Conservation (phyloP, 2,329 filamentous ascomycete species). For the Clonostachys solani region DNA sequence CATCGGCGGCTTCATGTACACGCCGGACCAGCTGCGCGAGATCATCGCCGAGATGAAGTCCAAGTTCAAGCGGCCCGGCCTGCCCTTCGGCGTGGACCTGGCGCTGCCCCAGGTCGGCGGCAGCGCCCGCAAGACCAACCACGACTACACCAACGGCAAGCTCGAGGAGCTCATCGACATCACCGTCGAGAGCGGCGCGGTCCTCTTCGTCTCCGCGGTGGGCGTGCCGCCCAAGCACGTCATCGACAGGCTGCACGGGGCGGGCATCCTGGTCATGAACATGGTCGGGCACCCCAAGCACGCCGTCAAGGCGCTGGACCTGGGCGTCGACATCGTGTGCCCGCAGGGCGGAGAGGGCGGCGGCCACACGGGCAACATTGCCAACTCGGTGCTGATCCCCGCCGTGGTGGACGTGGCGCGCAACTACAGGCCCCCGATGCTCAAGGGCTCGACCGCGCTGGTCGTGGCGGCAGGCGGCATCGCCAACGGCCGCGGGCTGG, state of each 20-base stretch:
- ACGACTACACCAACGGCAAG: constrained; percentile 90
- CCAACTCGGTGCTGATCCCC: constrained; percentile 82
- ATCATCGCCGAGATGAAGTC: constrained; percentile 87
- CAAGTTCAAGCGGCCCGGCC: constrained; percentile 57
- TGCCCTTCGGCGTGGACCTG: constrained; percentile 89
- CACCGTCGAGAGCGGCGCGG: constrained; percentile 77
- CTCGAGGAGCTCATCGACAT: constrained; percentile 86
- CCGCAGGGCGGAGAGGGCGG: constrained; percentile 92
- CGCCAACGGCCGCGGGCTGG: constrained; percentile 75
- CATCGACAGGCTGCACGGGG: constrained; percentile 72
- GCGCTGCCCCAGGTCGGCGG: constrained; percentile 87
- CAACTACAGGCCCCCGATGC: constrained; percentile 62
- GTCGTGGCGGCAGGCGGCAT: constrained; percentile 91
- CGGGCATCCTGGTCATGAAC: constrained; percentile 87
- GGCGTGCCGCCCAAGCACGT: constrained; percentile 75
- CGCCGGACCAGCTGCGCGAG: constrained; percentile 66
- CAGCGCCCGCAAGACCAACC: constrained; percentile 81
- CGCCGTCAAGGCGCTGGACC: constrained; percentile 80
- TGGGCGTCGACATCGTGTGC: constrained; percentile 87
- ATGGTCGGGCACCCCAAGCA: constrained; percentile 95
- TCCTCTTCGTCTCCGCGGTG: constrained; percentile 82
- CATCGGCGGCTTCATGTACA: constrained; percentile 69
- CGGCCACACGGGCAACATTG: constrained; percentile 85
- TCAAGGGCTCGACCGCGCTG: constrained; percentile 67
- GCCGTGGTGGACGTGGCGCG: constrained; percentile 80